Base-by-base conservation (phyloP, 1,284 basidiomycete species). In the Chiua sp. region DNA sequence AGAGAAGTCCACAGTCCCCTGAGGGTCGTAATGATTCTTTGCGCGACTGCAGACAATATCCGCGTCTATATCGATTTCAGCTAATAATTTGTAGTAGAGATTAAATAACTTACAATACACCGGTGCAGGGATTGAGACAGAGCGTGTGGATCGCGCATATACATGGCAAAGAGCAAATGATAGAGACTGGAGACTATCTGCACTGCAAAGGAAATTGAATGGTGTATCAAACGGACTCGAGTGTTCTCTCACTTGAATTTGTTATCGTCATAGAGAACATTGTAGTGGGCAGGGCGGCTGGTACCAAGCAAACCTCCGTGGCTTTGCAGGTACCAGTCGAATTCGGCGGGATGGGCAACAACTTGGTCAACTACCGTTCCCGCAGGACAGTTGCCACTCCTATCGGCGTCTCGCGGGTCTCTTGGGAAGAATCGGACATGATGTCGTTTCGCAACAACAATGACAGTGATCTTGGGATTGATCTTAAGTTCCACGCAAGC, bases 11-110 rank as follows among this genome's bases (percentile, higher is more conserved):
- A 87, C 71, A 7, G 75, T 73, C 39, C 79, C 79, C 51, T 79
- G 74, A 4, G 91, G 91, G 68, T 90, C 87, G 65, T 90, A 93
- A 69, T 93, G 92, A 68, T 91, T 90, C 77, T 90, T 91, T 0
- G 90, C 89, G 7, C 91, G 82, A 3, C 87, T 81, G 66, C 91
- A 93, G n/a, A 93, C 91, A 54, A 92, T 91, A 71, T 93, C 90
- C 11, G 91, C 91, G 71, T 93, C 91, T 93, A 59, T 47, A 44
- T 57, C 48, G 37, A 59, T 23, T 42, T 53, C 37, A 51, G 61
- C 44, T 49, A 35, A 35, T 8, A 53, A 28, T 49, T 13, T 52
- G 39, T 48, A 11, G 13, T 15, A 33, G 37, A 37, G 20, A 30
- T 12, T 4, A 33, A 51, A n/a, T 22, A 63, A 68, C 89, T 71